Evolutionary conservation across 768 basidiomycete species (phyloP).

Genomic region (Tricholoma furcatifolium): DNA sequence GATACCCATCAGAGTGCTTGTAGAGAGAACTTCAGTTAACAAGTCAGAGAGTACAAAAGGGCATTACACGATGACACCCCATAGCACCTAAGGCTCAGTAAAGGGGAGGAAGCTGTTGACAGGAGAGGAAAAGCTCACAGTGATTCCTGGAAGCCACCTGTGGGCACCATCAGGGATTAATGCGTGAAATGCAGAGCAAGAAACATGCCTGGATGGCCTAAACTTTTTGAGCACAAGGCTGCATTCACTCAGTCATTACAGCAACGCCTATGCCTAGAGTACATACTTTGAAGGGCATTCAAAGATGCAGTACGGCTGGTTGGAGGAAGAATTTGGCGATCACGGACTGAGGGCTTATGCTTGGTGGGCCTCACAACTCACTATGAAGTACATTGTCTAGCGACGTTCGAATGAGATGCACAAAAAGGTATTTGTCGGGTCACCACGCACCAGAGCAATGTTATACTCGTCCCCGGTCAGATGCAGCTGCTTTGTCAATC

Average conservation of each 20-base stretch:
- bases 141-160: slow-evolving; percentile 66
- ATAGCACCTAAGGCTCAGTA: slow-evolving; percentile 41
- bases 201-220: slow-evolving; percentile 55
- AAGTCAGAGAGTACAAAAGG: background rate
- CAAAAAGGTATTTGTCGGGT: background rate
- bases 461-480: slow-evolving; percentile 63
- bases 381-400: slow-evolving; percentile 72
- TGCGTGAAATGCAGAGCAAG: background rate
- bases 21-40: background rate
- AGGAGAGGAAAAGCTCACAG: slow-evolving; percentile 33
- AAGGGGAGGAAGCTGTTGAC: background rate
- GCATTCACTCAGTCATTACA: slow-evolving; percentile 1
- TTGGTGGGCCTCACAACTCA: slow-evolving; percentile 31
- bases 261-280: background rate
- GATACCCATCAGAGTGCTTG: slow-evolving; percentile 63
- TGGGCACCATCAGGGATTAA: slow-evolving; percentile 14
- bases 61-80: slow-evolving; percentile 63
- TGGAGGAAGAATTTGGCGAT: background rate
- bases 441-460: slow-evolving; percentile 52
- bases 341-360: background rate
- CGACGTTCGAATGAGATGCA: background rate
- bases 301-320: slow-evolving; percentile 57
- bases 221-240: slow-evolving; percentile 60
- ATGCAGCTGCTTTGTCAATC: slow-evolving; percentile 52
- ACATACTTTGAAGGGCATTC: slow-evolving; percentile 71